Evolutionary conservation across 768 basidiomycete genomes (phyloP).

Genomic region (Tricholoma terreum): DNA sequence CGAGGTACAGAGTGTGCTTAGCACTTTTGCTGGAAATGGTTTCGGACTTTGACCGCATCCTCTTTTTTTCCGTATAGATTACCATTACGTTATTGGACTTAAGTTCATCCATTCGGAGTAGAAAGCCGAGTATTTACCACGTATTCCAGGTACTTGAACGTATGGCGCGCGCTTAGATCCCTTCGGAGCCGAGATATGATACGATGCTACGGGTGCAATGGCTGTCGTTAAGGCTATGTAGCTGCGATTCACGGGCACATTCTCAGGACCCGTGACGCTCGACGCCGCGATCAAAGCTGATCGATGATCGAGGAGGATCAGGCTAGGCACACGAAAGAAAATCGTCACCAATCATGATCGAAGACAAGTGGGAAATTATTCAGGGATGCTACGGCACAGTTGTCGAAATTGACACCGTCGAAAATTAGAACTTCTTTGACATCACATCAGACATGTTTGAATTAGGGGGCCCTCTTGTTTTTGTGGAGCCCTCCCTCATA

Average conservation of each 20-base stretch:
- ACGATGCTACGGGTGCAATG: conserved; percentile 22
- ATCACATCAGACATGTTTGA: background rate
- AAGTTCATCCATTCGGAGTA: background rate
- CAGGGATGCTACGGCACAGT: conserved; percentile 5
- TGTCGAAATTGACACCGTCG: conserved; percentile 5
- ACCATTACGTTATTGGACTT: background rate
- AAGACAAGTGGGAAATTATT: conserved; percentile 19
- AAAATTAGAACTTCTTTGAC: conserved; percentile 1
- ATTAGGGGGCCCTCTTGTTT: background rate
- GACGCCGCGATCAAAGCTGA: conserved; percentile 24
- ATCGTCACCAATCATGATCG: conserved; percentile 31
- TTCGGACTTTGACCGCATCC: conserved; percentile 29
- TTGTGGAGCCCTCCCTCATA: conserved; percentile 8
- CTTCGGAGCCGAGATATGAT: conserved; percentile 34
- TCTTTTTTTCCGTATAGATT: background rate
- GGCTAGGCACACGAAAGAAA: conserved; percentile 28
- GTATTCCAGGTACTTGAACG: conserved; percentile 25
- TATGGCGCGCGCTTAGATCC: conserved; percentile 13
- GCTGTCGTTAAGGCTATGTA: conserved; percentile 15
- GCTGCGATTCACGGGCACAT: conserved; percentile 31
- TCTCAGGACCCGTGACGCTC: conserved; percentile 35
- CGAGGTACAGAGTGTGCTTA: conserved; percentile 53
- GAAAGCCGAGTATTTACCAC: background rate
- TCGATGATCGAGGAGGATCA: conserved; percentile 33
- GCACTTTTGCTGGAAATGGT: conserved; percentile 44